Evolutionary conservation across 805 yeast genomes (phyloP).

Genomic region (Priceomyces carsonii): DNA sequence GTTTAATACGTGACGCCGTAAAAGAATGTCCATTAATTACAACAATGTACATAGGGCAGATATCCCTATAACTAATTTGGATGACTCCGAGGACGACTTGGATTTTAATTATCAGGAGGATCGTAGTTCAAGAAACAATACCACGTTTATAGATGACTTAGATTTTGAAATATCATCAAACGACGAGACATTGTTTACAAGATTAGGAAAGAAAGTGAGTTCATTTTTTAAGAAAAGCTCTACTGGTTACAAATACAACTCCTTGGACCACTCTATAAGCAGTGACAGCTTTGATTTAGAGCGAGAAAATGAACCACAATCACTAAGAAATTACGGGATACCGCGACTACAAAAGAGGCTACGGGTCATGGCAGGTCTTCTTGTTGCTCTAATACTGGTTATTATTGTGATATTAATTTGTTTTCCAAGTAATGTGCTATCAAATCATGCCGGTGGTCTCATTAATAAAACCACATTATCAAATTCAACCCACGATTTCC

Average conservation of each 20-base stretch:
- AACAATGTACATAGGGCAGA: slow-evolving; percentile 43
- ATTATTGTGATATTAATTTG: neutral
- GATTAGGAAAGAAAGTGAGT: too few species aligned
- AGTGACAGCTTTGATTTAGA: slow-evolving; percentile 17
- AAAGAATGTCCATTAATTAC: slow-evolving; percentile 21
- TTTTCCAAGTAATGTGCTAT: neutral
- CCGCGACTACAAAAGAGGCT: slow-evolving; percentile 23
- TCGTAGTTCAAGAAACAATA: neutral
- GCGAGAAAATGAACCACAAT: slow-evolving; percentile 18
- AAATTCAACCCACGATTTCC: slow-evolving; percentile 69
- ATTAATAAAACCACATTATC: slow-evolving; percentile 16
- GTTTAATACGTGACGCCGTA: too few species aligned
- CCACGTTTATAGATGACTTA: slow-evolving; percentile 18
- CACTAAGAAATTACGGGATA: slow-evolving; percentile 25
- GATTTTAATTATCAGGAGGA: slow-evolving; percentile 19
- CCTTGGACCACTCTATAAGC: slow-evolving; percentile 6
- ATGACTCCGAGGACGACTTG: slow-evolving; percentile 41
- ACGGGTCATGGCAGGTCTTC: slow-evolving; percentile 15
- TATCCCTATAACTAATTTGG: slow-evolving; percentile 57
- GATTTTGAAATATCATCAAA: slow-evolving; percentile 30
- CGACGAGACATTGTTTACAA: too few species aligned
- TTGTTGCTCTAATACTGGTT: slow-evolving; percentile 6
- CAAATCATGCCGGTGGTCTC: neutral
- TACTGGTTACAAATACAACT: too few species aligned
- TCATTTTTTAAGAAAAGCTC: too few species aligned